Base-by-base conservation (phyloP, 768 basidiomycete genomes). In the Collybiopsis confluens region DNA sequence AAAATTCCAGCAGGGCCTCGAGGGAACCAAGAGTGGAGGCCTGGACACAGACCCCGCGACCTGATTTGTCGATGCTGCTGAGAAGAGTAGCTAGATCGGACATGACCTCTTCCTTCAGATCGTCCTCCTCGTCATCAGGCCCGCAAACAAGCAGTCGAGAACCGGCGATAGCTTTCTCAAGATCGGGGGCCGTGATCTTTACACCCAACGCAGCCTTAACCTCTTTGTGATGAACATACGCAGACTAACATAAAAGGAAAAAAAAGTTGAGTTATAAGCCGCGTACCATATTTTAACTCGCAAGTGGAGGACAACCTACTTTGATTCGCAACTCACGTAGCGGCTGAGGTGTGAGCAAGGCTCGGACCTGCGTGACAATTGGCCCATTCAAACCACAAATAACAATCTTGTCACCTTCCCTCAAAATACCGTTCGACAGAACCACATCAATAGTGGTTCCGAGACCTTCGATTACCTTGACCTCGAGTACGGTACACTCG, bases 381-480 rank as follows among this genome's bases (percentile, higher is more conserved):
- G 97, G 92, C 1, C 97, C 97, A 64, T 98, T 98, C 56, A 98
- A 76, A 66, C 97, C 97, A 64, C 97, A 98, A 26, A 99, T 79
- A 7, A 99, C 93, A 57, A 99, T 95, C 66, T 76, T 88, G 69
- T 98, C 97, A 11, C 94, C 86, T 70, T 99, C 97, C 50, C 72
- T 82, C 63, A 98, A 73, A 57, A 92, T 85, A 63, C 97, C 97
- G 63, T 99, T 99, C 13, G 92, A 93, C 54, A 98, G 76, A 26
- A 98, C 85, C 18, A 98, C 93, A 73, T 98, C 96, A 62, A 98
- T 92, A 0, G 97, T 98, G 26, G 95, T 98, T 27, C 97, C 97
- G 45, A 98, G 77, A 63, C 97, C 97, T 71, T 99, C 97, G 60
- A 98, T 84, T 57, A 98, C 91, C 78, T 99, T 99, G 67, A 98